A percentile compares a stretch with the other conserved stretches of the same genome.
Conservation (phyloP, 441 rosid genomes). For the Adansonia grandidieri region DNA sequence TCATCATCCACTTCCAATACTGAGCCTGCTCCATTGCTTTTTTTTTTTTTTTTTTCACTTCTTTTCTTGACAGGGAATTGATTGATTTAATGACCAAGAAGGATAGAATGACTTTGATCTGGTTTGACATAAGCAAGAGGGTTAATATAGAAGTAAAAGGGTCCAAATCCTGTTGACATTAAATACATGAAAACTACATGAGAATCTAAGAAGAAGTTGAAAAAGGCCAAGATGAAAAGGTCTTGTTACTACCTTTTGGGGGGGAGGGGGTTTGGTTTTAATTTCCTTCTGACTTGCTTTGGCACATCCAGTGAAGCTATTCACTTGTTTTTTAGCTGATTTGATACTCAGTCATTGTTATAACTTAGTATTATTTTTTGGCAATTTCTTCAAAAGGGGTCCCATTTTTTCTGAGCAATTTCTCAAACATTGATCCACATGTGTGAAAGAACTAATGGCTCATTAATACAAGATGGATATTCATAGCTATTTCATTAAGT, state of each 20-base stretch:
- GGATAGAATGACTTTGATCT: not conserved
- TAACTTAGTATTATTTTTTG: slow-evolving; percentile 30
- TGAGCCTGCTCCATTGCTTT: slow-evolving; percentile 42
- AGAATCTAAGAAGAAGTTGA: slow-evolving; percentile 37
- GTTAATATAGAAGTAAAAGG: slow-evolving; percentile 16
- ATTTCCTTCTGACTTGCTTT: slow-evolving; percentile 28
- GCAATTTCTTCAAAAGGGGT: slow-evolving; percentile 32
- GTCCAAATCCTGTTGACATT: slow-evolving; percentile 19
- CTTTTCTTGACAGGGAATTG: not conserved
- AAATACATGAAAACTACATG: slow-evolving; percentile 40
- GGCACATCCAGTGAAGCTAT: slow-evolving; percentile 41
- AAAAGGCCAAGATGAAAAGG: slow-evolving; percentile 38
- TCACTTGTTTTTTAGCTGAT: slow-evolving; percentile 37
- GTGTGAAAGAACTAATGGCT: slow-evolving; percentile 32
- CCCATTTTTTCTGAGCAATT: slow-evolving; percentile 36
- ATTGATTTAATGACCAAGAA: not conserved
- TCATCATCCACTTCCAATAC: slow-evolving; percentile 45
- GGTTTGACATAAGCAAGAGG: not conserved
- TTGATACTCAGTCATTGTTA: slow-evolving; percentile 36
- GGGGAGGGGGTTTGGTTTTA: not conserved
- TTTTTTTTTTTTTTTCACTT: not conserved
- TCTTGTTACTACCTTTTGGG: slow-evolving; percentile 29
- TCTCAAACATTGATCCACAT: slow-evolving; percentile 37
- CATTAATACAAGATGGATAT: slow-evolving; percentile 20
- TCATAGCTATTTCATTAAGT: not conserved